Base-by-base conservation (phyloP, 129 eudicot genomes). In the Calendula officinalis region DNA sequence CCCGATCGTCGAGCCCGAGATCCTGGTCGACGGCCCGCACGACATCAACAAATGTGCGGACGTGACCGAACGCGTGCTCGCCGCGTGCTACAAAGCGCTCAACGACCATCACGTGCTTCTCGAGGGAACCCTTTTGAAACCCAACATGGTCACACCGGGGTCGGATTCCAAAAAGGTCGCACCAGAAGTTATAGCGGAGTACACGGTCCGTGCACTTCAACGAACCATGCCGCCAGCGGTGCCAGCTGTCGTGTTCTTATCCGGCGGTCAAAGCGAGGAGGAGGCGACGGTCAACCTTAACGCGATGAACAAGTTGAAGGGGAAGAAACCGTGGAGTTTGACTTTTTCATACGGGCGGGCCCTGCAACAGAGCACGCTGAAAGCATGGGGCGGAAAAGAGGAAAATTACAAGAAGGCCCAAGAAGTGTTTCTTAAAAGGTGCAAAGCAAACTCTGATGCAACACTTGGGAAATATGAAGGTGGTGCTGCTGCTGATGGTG, bases 321-420 rank as follows among this genome's bases (percentile, higher is more conserved):
- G 13, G 11, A 44, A 8, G 49, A 44, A 44, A 14, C 50, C 50
- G 2, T 45, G 50, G 50, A 45, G 50, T 15, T 11, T 45, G 13
- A 45, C 50, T 11, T 45, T 45, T 15, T 45, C 50, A 6, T 45
- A 10, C 50, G 50, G 50, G 50, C 50, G 50, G 5, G 50, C 50
- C 50, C 50, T 45, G 50, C 50, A 45, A 45, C 50, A 45, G 50
- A 45, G 50, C 50, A 45, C 50, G 1, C 50, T 45, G 15, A 45
- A 45, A 15, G 50, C 50, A 45, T 45, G 50, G 50, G 50, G 14
- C 17, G 50, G 50, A 15, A 45, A 45, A 45, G 50, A 45, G 13
- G 50, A 45, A 15, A 45, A 45, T 45, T 22, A 22, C 2, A 22
- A 22, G 30, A 22, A 22, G 30, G 30, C 30, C 2, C 30, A 22